Percentiles rank a stretch among this genome's conserved stretches.
These are phyloP conservation scores for Guyanaporus albipodus DNA, from an alignment of 768 basidiomycete genomes.

Conservation along the genomic window DNA sequence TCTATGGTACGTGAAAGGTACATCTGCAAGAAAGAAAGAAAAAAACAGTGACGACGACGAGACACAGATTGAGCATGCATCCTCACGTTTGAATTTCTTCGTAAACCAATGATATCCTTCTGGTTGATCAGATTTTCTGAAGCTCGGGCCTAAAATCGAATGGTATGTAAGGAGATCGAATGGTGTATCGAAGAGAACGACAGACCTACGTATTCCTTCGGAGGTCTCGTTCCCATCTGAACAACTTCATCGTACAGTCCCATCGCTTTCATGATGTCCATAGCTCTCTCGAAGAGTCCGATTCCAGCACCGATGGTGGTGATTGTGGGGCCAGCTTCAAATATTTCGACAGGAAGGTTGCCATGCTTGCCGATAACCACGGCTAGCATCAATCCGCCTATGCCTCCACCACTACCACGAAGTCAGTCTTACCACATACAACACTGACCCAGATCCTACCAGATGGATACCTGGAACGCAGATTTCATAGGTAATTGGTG, in stretches of 20 bases:
- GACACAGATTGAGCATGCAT: not conserved
- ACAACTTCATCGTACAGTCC: constrained; percentile 36
- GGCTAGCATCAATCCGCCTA: constrained; percentile 36
- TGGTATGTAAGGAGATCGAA: not conserved
- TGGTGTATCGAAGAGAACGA: not conserved
- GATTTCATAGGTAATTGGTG: constrained; percentile 3
- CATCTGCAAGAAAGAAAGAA: constrained; percentile 21
- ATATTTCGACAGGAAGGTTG: constrained; percentile 36
- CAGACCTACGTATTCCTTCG: constrained; percentile 21
- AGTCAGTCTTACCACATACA: not conserved
- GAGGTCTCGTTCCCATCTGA: constrained; percentile 12
- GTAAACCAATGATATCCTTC: constrained; percentile 31
- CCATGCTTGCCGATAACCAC: constrained; percentile 25
- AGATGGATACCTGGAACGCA: constrained; percentile 16
- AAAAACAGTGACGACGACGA: not conserved
- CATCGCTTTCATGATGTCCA: constrained; percentile 37
- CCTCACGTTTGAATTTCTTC: constrained; percentile 22
- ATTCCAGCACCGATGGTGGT: constrained; percentile 45
- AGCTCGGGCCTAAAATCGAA: constrained; percentile 16
- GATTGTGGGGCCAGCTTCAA: constrained; percentile 39
- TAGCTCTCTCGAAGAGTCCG: constrained; percentile 44
- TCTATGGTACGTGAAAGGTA: constrained; percentile 32
- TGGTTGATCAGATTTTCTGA: constrained; percentile 34
- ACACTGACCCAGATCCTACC: not conserved
- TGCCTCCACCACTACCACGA: constrained; percentile 34